Base-by-base conservation (phyloP, 371 early-diverging fungal genomes). In the Apophysomyces sp. region DNA sequence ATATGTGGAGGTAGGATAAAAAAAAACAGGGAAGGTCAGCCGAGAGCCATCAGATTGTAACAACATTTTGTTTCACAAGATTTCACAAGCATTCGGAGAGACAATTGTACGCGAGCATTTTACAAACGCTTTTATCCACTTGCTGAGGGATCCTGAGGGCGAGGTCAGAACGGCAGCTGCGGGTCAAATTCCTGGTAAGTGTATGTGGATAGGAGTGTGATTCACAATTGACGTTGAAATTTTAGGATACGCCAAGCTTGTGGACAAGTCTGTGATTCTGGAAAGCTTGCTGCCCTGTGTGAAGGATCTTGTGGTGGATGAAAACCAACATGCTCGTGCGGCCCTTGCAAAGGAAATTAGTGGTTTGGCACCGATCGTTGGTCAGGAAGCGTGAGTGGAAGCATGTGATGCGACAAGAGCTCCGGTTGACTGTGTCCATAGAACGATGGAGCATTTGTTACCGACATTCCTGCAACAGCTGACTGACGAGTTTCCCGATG, bases 401-500 rank as follows among this genome's bases (percentile, higher is more conserved):
- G 44, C 4, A 53, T 58, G 26, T n/a, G 26, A 40, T 32, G 3
- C 26, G 11, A 27, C 13, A 36, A 34, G 9, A 27, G 29, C 26
- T 60, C 8, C 15, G 2, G 31, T 57, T 24, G 52, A 66, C 29
- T 28, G 4, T 58, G 51, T 37, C 55, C 27, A 52, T 64, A 88
- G 89, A 52, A 97, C 98, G 24, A 95, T 94, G 65, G 95, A 98
- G 73, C 92, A 93, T 62, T 82, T 99, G 57, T 75, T 98, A 57
- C 98, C 98, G 5, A 80, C 97, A 60, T 96, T 99, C 76, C 80
- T 99, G 71, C 93, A 92, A 55, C 87, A 95, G 58, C 83, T 99
- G 60, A 99, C 97, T 77, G 99, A 99, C 70, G 95, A 96, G 63
- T 92, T 94, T 73, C 91, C 97, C 12, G 99, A 99, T 60, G 99